These are phyloP conservation scores for Aureobasidium sp. DNA, from an alignment of 2,329 filamentous ascomycete species.

Conservation along the genomic window DNA sequence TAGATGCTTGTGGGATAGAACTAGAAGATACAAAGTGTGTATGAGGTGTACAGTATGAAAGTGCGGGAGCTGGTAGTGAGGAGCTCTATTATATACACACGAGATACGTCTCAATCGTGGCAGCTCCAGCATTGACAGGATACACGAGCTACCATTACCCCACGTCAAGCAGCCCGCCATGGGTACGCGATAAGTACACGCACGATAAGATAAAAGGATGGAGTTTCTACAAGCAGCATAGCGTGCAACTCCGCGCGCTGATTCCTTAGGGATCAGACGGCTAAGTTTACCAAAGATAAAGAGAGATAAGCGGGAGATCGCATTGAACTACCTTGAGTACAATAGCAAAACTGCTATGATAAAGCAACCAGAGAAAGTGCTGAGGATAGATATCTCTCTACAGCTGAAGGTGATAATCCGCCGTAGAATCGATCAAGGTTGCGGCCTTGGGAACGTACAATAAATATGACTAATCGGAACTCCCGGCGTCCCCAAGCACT, in stretches of 20 bases:
- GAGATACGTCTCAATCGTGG: neutral
- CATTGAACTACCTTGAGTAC: neutral
- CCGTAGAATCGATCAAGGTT: neutral
- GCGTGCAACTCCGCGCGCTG: neutral
- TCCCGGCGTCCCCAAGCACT: neutral
- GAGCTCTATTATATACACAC: neutral
- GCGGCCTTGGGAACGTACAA: no score
- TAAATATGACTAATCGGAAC: neutral
- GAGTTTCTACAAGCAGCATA: neutral
- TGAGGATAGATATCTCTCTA: neutral
- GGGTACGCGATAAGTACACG: neutral
- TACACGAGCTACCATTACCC: neutral
- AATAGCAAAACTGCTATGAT: neutral
- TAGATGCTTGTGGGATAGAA: neutral
- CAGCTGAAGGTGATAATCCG: neutral
- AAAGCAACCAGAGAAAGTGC: neutral
- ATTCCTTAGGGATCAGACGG: neutral
- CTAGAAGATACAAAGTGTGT: neutral
- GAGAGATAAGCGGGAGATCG: neutral
- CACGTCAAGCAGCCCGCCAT: neutral
- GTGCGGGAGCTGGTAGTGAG: neutral
- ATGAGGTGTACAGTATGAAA: neutral
- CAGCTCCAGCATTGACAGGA: neutral
- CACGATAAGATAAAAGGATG: conserved; percentile 4
- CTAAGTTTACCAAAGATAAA: conserved; percentile 11